Base-by-base conservation (phyloP, 2,329 filamentous ascomycete genomes). In the Pleoardoris graminearum region DNA sequence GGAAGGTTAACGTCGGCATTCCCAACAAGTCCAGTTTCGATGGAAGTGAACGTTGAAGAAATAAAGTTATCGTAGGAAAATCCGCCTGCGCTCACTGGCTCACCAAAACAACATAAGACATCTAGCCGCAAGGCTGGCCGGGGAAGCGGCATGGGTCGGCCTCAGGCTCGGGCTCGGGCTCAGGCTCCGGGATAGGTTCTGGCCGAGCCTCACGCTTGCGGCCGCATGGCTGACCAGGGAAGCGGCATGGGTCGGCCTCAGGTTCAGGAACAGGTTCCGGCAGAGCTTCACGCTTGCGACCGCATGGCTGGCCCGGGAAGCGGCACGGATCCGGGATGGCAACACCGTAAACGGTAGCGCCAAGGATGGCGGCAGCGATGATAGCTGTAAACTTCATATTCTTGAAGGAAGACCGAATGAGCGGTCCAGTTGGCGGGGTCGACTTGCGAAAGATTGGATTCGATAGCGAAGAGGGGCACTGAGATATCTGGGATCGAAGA, bases 311-410 rank as follows among this genome's bases (percentile, higher is more conserved):
- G 30, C 68, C 57, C 7, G 46, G 51, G 45, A 58, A 61, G 38
- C 59, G 54, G 61, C 69, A 66, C 35, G 59, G 51, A 44, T 51
- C 41, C 60, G 75, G 75, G 50, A 73, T 57, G 66, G 69, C 72
- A 51, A 75, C 73, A 47, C 69, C 69, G 54, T 72, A 67, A 58
- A 72, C 66, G 62, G 73, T 72, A 44, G 72, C 73, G 47, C 75
- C 74, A 43, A 80, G 54, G 45, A 78, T 64, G 46, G 69, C 61
- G 49, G 76, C 69, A 42, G 74, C 62, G 48, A 79, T 61, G 47
- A 79, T 51, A 48, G 73, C 63, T 58, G 75, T 69, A 66, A 80
- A 60, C 73, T 79, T 82, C 80, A 83, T 83, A 48, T 51, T 75
- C 67, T 61, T 32, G 54, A 54, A 32, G 27, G 37, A 46, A 53